These are phyloP conservation scores for Gaeumannomyces tritici DNA, from an alignment of 2,329 filamentous ascomycete species.

Conservation along the genomic window DNA sequence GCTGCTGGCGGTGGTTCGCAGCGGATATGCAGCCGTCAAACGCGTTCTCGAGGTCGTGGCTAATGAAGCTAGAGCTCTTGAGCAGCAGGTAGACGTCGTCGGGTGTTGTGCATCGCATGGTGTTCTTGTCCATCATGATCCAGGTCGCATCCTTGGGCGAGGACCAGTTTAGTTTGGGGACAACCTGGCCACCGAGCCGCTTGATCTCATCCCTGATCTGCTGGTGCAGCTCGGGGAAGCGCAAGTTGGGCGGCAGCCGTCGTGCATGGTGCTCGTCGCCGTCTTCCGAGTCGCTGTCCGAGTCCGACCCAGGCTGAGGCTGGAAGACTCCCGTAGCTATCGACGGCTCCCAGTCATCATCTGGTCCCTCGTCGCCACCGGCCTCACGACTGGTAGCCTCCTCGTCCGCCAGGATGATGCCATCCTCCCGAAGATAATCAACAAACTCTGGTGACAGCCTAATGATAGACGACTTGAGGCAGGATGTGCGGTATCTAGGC, in stretches of 20 bases:
- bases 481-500: constrained; percentile 62
- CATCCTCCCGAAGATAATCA: constrained; percentile 81
- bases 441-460: constrained; percentile 68
- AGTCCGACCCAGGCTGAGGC: constrained; percentile 33
- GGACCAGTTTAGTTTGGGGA: constrained; percentile 96
- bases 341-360: constrained; percentile 43
- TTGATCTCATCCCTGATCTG: constrained; percentile 67
- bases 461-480: constrained; percentile 79
- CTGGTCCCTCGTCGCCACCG: constrained; percentile 34
- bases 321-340: constrained; percentile 18
- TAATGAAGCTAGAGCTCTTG: constrained; percentile 91
- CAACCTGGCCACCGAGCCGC: constrained; percentile 75
- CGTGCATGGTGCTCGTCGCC: constrained; percentile 44
- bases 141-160: constrained; percentile 92
- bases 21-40: constrained; percentile 51
- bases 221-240: constrained; percentile 65
- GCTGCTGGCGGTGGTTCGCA: constrained; percentile 22
- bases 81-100: constrained; percentile 91
- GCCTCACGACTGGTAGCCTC: constrained; percentile 19
- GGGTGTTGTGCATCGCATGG: constrained; percentile 77
- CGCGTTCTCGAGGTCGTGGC: constrained; percentile 86
- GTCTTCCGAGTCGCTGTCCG: constrained; percentile 37
- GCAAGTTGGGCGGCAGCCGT: constrained; percentile 38
- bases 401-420: constrained; percentile 77
- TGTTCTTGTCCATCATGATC: constrained; percentile 78